phyloP scores from a whole-genome alignment of 2,329 filamentous ascomycete genomes.

The Drechslerella dactyloides region DNA sequence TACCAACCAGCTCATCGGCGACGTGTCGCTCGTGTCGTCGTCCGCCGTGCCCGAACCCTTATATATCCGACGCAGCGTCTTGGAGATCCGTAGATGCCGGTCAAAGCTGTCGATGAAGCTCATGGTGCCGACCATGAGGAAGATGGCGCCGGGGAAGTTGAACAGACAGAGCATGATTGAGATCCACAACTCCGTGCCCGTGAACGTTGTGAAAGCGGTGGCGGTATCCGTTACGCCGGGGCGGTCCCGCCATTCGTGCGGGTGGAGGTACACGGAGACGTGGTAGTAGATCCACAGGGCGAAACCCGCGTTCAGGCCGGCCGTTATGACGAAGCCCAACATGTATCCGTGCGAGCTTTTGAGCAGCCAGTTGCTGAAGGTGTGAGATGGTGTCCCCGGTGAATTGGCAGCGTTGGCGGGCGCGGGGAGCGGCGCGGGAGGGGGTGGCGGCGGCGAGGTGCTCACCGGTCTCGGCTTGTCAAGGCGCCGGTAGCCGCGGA shows the following conservation, averaged over 20 bases:
- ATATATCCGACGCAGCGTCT: too few species aligned
- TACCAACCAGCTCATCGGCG: neutral
- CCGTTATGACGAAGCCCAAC: slow-evolving; percentile 9
- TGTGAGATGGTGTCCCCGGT: neutral
- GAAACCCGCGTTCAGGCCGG: slow-evolving; percentile 26
- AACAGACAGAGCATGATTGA: slow-evolving; percentile 37
- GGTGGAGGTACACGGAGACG: slow-evolving; percentile 21
- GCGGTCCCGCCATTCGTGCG: slow-evolving; percentile 25
- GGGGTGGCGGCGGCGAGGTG: too few species aligned
- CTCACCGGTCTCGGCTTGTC: too few species aligned
- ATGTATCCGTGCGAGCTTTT: neutral
- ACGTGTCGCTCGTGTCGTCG: neutral
- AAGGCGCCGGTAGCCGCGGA: slow-evolving; percentile 10
- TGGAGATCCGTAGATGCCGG: too few species aligned
- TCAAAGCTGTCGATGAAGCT: too few species aligned
- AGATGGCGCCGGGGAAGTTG: slow-evolving; percentile 14
- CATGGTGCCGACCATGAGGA: neutral
- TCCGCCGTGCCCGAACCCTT: too few species aligned
- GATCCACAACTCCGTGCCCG: slow-evolving; percentile 25
- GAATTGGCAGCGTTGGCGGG: neutral
- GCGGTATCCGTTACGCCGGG: slow-evolving; percentile 3
- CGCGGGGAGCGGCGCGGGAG: neutral
- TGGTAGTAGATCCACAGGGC: slow-evolving; percentile 30
- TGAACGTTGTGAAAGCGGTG: slow-evolving; percentile 26
- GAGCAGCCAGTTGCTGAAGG: neutral